These are phyloP conservation scores for Suillus variegatus DNA, from an alignment of 768 basidiomycete species.

Conservation along the genomic window DNA sequence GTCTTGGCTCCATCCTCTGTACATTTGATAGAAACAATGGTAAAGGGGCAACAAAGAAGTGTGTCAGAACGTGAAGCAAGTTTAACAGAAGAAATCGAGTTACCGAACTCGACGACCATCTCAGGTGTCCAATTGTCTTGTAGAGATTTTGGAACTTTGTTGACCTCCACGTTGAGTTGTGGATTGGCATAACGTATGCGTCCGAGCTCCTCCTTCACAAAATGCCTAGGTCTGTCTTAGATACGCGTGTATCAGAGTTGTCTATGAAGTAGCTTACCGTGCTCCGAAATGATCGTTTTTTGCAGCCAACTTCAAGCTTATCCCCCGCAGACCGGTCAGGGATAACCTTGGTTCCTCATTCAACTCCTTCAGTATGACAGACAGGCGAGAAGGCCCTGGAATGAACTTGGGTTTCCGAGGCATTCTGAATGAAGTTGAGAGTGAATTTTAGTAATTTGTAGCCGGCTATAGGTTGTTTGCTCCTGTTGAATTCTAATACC, in stretches of 20 bases:
- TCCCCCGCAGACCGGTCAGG: conserved; percentile 47
- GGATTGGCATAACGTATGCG: conserved; percentile 81
- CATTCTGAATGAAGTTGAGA: background rate
- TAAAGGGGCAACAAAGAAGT: background rate
- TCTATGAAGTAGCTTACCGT: conserved; percentile 43
- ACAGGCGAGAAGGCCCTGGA: conserved; percentile 56
- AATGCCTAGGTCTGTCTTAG: conserved; percentile 46
- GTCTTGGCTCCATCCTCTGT: conserved; percentile 51
- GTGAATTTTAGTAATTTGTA: conserved; percentile 5
- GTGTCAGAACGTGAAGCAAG: background rate
- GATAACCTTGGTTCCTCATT: conserved; percentile 52
- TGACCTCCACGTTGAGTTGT: conserved; percentile 57
- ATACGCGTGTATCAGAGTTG: conserved; percentile 23
- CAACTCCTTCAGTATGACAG: conserved; percentile 51
- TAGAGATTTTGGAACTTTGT: conserved; percentile 51
- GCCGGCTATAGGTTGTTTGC: conserved; percentile 19
- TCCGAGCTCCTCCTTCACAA: conserved; percentile 77
- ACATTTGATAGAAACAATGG: background rate
- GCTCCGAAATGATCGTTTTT: conserved; percentile 77
- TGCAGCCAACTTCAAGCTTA: conserved; percentile 58
- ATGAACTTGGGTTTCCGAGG: conserved; percentile 27
- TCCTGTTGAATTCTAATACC: conserved; percentile 23
- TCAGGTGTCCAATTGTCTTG: conserved; percentile 62
- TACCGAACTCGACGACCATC: conserved; percentile 64
- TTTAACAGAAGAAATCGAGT: conserved; percentile 29